phyloP scores from a whole-genome alignment of 2,329 filamentous ascomycete genomes.

The Claviceps pazoutovae region DNA sequence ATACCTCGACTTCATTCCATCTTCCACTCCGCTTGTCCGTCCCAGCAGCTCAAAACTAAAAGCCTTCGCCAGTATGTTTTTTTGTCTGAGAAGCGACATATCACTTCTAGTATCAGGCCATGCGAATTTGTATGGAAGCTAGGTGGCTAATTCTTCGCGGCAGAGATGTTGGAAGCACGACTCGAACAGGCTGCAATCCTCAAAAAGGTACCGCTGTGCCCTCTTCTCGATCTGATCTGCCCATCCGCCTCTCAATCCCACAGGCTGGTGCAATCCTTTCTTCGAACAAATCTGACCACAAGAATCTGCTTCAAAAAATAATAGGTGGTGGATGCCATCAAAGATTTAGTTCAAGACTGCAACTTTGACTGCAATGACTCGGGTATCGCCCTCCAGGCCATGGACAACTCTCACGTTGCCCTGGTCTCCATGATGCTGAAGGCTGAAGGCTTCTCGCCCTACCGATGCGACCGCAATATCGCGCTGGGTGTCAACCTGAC shows the following conservation, averaged over 20 bases:
- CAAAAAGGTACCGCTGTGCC: constrained; percentile 58
- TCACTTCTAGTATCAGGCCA: too few species aligned
- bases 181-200: constrained; percentile 85
- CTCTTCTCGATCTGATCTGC: neutral
- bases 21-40: neutral
- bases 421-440: constrained; percentile 98
- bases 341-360: constrained; percentile 98
- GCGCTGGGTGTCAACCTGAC: constrained; percentile 93
- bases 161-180: constrained; percentile 85
- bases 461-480: constrained; percentile 97
- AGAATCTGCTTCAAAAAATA: neutral
- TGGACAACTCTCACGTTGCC: constrained; percentile 99
- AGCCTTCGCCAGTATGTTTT: neutral
- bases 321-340: constrained; percentile 98
- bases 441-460: constrained; percentile 85
- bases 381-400: constrained; percentile 92
- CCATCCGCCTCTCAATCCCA: neutral
- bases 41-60: neutral
- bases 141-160: constrained; percentile 1
- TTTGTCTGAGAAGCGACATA: too few species aligned
- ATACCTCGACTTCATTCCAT: neutral
- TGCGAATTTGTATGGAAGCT: too few species aligned
- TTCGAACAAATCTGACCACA: neutral
- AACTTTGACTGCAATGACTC: constrained; percentile 99
- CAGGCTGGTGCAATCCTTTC: too few species aligned